Conservation (phyloP, 257 asterid genomes). For the Handroanthus guayacan region DNA sequence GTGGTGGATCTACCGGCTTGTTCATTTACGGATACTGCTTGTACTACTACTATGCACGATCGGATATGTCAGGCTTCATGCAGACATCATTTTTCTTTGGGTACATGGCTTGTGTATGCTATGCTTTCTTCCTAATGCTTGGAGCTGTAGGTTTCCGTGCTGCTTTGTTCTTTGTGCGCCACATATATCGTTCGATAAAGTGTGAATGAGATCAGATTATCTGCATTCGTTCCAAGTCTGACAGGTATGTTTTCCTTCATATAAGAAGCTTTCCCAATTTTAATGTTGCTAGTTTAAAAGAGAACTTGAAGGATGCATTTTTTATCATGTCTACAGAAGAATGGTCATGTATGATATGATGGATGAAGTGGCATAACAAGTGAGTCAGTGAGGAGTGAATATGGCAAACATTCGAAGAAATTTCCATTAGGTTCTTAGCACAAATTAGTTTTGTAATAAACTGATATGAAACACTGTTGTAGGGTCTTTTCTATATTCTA, state of each 20-base stretch:
- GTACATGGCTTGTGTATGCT: constrained; percentile 86
- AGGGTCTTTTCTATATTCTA: constrained; percentile 24
- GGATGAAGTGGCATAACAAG: constrained; percentile 1
- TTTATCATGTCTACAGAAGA: background rate
- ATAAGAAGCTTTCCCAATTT: background rate
- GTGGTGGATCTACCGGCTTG: constrained; percentile 94
- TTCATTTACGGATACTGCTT: constrained; percentile 86
- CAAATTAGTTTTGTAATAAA: constrained; percentile 29
- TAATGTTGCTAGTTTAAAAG: background rate
- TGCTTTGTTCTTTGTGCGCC: constrained; percentile 83
- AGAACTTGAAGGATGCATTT: background rate
- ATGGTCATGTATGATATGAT: constrained; percentile 27
- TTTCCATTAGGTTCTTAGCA: constrained; percentile 26
- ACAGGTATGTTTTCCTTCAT: constrained; percentile 28
- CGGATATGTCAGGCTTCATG: constrained; percentile 97
- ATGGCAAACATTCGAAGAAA: constrained; percentile 13
- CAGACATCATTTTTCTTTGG: constrained; percentile 93
- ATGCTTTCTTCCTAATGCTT: constrained; percentile 88
- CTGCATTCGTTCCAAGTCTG: constrained; percentile 18
- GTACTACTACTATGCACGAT: constrained; percentile 81
- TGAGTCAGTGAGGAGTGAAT: constrained; percentile 16
- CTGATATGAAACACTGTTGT: constrained; percentile 27
- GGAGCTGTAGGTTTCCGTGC: constrained; percentile 93
- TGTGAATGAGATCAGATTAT: constrained; percentile 54
- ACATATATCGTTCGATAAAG: constrained; percentile 76